Base-by-base conservation (phyloP, 345 rosid species). In the Salix suchowensis region DNA sequence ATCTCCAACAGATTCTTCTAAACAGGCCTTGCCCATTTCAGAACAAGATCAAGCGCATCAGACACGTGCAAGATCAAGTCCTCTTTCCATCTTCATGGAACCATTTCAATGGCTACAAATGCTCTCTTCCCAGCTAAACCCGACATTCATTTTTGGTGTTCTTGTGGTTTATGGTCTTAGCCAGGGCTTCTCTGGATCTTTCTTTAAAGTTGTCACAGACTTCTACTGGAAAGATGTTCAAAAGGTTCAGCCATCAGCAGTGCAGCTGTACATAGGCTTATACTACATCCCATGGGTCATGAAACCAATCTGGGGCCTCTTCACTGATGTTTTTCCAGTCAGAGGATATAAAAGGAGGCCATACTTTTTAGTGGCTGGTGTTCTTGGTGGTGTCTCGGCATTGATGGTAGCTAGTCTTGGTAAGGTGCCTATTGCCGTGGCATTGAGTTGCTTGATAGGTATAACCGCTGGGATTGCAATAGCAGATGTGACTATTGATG, bases 171-270 rank as follows among this genome's bases (percentile, higher is more conserved):
- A 93, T 69, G 97, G 97, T 54, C 77, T 93, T 48, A 88, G 86
- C 88, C 92, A 88, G 79, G 96, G 96, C 60, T 90, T 93, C 83
- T 79, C 93, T 0, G 90, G 94, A 19, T 86, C 96, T 30, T 77
- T 88, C 84, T 93, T 91, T 88, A 93, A 78, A 84, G 92, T 91
- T 1, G 93, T 90, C 73, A 79, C 91, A 2, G 97, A 93, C 78
- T 93, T 85, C 88, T 93, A 91, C 74, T 91, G 93, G 94, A 90
- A 92, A 85, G 94, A 91, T 77, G 93, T 91, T 24, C 96, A 90
- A 77, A 85, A 82, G 76, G 85, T 93, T 39, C 87, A 91, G 82
- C 97, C 97, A 46, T 90, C 97, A 0, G 72, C 75, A 71, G 91
- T 93, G 72, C 97, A 91, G 81, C 77, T 93, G 55, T 93, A 89